Conservation (phyloP, 2,329 filamentous ascomycete genomes). For the Incumbomyces delicatus region DNA sequence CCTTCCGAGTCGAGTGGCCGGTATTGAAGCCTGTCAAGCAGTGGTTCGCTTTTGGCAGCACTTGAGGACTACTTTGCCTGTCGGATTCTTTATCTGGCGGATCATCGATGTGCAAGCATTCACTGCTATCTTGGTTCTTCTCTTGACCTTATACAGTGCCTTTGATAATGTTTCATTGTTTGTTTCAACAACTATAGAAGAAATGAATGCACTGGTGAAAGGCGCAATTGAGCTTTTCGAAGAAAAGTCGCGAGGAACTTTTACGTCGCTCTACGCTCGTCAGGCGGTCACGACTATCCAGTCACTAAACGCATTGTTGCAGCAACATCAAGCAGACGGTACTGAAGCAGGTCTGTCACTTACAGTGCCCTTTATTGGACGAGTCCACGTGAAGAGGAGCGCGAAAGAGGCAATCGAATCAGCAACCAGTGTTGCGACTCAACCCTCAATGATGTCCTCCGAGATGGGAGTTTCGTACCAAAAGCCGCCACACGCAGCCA, state of each 20-base stretch:
- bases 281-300: slow-evolving; percentile 10
- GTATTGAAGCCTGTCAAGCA: slow-evolving; percentile 11
- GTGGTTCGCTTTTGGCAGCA: slow-evolving; percentile 10
- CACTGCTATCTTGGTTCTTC: slow-evolving; percentile 11
- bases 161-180: not conserved
- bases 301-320: slow-evolving; percentile 10
- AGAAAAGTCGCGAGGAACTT: slow-evolving; percentile 5
- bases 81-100: slow-evolving; percentile 10
- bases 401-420: no score
- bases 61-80: slow-evolving; percentile 8
- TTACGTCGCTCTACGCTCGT: slow-evolving; percentile 6
- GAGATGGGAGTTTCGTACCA: no score
- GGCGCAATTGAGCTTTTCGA: slow-evolving; percentile 11
- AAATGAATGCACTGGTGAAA: slow-evolving; percentile 7
- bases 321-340: not conserved
- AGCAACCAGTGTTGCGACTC: no score
- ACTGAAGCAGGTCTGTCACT: slow-evolving; percentile 5
- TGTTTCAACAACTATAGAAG: not conserved
- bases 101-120: slow-evolving; percentile 13
- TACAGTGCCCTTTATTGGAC: slow-evolving; percentile 13
- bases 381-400: slow-evolving; percentile 5
- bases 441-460: no score
- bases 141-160: slow-evolving; percentile 10
- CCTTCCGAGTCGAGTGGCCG: slow-evolving; percentile 10
- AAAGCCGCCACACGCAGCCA: not conserved